A percentile compares a stretch with the other conserved stretches of the same genome.
phyloP scores from a whole-genome alignment of 1,139 yeast genomes.

The Starmera stellimalicola region DNA sequence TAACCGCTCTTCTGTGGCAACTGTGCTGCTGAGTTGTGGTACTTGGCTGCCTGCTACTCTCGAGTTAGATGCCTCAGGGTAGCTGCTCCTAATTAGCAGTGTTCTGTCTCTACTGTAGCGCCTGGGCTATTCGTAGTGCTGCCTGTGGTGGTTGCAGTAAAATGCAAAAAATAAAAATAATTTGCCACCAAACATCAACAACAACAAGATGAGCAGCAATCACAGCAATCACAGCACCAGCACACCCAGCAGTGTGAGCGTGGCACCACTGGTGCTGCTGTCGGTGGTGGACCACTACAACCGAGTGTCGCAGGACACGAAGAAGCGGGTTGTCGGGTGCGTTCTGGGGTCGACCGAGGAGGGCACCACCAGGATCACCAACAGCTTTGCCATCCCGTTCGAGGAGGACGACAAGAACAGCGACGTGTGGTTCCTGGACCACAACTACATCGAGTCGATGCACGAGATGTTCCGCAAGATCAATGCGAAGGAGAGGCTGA shows the following conservation, averaged over 20 bases:
- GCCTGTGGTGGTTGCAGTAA: too few species aligned
- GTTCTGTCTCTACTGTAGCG: too few species aligned
- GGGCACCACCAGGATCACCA: constrained; percentile 55
- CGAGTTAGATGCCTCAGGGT: too few species aligned
- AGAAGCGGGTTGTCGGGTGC: constrained; percentile 89
- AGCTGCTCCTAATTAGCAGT: too few species aligned
- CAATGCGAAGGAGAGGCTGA: constrained; percentile 88
- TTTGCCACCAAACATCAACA: not conserved
- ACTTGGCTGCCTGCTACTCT: too few species aligned
- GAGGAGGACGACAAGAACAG: constrained; percentile 94
- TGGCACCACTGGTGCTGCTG: constrained; percentile 89
- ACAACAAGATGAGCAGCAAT: constrained; percentile 9
- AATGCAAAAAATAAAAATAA: too few species aligned
- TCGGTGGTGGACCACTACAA: constrained; percentile 95
- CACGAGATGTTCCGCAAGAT: constrained; percentile 96
- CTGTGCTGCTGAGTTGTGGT: too few species aligned
- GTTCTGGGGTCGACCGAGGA: constrained; percentile 71
- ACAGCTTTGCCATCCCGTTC: constrained; percentile 84
- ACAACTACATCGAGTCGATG: constrained; percentile 93
- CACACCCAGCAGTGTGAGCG: constrained; percentile 66
- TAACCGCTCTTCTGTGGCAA: too few species aligned
- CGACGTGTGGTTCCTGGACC: constrained; percentile 96
- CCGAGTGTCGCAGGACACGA: constrained; percentile 60
- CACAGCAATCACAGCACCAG: constrained; percentile 44
- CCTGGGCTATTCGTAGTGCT: too few species aligned